Conservation (phyloP, 164 flowering plant species). For the Vitis labrusca region DNA sequence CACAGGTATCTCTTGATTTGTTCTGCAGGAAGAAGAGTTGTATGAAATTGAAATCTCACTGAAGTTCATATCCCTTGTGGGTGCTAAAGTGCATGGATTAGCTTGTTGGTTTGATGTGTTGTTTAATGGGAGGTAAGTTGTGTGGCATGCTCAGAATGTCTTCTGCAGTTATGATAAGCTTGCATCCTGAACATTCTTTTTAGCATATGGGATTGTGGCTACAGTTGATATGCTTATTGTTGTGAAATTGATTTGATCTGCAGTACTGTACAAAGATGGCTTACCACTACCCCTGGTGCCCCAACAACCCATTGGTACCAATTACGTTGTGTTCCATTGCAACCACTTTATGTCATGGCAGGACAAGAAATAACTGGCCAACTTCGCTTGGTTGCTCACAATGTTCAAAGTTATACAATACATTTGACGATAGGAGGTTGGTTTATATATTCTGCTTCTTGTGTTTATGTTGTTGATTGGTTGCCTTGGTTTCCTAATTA, state of each 20-base stretch:
- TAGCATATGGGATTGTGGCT: background rate
- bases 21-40: too few species aligned
- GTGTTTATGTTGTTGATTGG: constrained; percentile 27
- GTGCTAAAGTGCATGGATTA: too few species aligned
- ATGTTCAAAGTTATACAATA: constrained; percentile 92
- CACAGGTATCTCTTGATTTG: too few species aligned
- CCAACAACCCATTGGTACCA: constrained; percentile 99
- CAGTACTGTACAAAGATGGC: constrained; percentile 91
- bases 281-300: constrained; percentile 93
- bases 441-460: constrained; percentile 5
- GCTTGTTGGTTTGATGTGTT: too few species aligned
- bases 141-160: too few species aligned
- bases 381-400: constrained; percentile 90
- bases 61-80: too few species aligned
- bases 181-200: background rate
- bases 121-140: too few species aligned
- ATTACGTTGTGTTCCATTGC: constrained; percentile 87
- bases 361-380: constrained; percentile 94
- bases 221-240: constrained; percentile 41
- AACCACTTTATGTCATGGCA: constrained; percentile 96
- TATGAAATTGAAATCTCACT: too few species aligned
- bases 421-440: constrained; percentile 82
- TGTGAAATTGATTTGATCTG: constrained; percentile 9
- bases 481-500: constrained; percentile 1
- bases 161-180: background rate